Percentiles rank a stretch among this genome's conserved stretches.
phyloP scores from a whole-genome alignment of 768 basidiomycete species.

The Mycena latifolia region DNA sequence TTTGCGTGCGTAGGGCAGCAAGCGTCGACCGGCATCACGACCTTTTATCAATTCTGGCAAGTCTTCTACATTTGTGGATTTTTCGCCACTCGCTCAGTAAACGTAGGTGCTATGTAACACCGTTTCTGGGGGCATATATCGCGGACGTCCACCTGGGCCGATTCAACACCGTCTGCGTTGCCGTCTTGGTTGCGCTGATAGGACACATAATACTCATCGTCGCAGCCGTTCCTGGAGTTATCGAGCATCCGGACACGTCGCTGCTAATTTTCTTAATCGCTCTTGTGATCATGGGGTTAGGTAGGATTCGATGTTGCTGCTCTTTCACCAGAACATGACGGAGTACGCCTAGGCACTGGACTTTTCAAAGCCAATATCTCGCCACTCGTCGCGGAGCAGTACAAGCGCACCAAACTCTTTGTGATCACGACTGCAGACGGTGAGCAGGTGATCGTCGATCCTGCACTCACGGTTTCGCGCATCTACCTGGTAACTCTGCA shows the following conservation, averaged over 20 bases:
- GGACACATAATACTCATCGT: conserved; percentile 22
- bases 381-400: conserved; percentile 85
- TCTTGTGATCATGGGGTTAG: conserved; percentile 70
- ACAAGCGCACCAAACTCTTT: conserved; percentile 66
- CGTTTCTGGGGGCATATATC: conserved; percentile 77
- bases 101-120: conserved; percentile 72
- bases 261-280: conserved; percentile 68
- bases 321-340: neutral
- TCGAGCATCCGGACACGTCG: conserved; percentile 61
- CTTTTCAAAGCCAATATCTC: conserved; percentile 85
- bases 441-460: conserved; percentile 83
- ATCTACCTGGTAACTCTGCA: conserved; percentile 72
- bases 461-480: conserved; percentile 71
- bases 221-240: conserved; percentile 66
- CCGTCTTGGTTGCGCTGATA: conserved; percentile 68
- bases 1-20: conserved; percentile 57
- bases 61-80: neutral
- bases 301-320: conserved; percentile 34
- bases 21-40: conserved; percentile 78
- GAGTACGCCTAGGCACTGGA: conserved; percentile 63
- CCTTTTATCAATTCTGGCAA: conserved; percentile 80
- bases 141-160: conserved; percentile 82
- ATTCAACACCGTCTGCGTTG: conserved; percentile 78
- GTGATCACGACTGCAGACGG: conserved; percentile 63
- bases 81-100: neutral